These are phyloP conservation scores for Gymnopilus junonius DNA, from an alignment of 768 basidiomycete species.

Conservation along the genomic window DNA sequence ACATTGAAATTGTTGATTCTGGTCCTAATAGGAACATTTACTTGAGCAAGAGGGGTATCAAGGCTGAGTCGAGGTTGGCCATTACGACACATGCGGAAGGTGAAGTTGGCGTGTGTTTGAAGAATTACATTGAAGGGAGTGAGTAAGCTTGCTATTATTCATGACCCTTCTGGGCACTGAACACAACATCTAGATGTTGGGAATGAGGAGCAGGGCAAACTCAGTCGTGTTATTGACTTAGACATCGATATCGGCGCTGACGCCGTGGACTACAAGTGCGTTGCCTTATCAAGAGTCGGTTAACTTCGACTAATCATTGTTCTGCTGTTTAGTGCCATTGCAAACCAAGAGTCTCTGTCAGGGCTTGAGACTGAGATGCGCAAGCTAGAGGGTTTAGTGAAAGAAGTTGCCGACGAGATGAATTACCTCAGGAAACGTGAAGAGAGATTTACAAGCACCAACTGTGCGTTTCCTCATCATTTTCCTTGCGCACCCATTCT, in stretches of 20 bases:
- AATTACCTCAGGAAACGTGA: conserved; percentile 91
- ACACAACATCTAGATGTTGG: background rate
- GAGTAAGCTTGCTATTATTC: conserved; percentile 6
- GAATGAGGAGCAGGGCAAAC: conserved; percentile 52
- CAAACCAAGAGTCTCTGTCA: conserved; percentile 96
- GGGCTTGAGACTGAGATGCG: conserved; percentile 98
- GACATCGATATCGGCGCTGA: conserved; percentile 99
- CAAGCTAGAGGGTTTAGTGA: conserved; percentile 92
- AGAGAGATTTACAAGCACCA: conserved; percentile 85
- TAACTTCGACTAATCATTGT: background rate
- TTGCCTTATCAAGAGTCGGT: conserved; percentile 10
- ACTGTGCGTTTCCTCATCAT: conserved; percentile 61
- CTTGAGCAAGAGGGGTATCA: conserved; percentile 85
- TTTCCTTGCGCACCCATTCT: background rate
- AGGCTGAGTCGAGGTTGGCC: conserved; percentile 90
- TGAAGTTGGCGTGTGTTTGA: conserved; percentile 95
- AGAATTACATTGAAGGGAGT: conserved; percentile 79
- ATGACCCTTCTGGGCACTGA: background rate
- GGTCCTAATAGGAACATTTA: conserved; percentile 86
- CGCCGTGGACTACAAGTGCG: conserved; percentile 98
- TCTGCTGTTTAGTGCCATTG: conserved; percentile 75
- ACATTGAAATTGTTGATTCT: conserved; percentile 94
- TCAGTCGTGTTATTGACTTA: conserved; percentile 79
- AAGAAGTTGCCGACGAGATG: conserved; percentile 94
- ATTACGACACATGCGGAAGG: conserved; percentile 93